Evolutionary conservation across 345 rosid species (phyloP), one percentile per base, ranked within the genome.

Genomic region (Salix arbutifolia): DNA sequence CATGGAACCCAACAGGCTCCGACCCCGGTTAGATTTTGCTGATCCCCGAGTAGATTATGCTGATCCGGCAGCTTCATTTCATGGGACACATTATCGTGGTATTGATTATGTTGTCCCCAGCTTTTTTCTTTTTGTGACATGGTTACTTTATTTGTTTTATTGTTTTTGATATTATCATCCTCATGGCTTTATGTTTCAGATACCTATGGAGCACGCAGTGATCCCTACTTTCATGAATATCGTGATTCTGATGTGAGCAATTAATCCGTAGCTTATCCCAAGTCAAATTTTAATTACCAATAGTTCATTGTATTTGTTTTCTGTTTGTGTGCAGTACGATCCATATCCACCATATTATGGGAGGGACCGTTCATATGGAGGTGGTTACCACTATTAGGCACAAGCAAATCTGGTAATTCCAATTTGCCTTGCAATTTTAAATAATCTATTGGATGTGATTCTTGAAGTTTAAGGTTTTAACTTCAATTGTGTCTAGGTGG

Each of bases 191-290:
- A 28, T 84, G 74, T 71, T 84, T 75, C 77, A 87, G 91, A 84
- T 81, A 35, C 73, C 74, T 84, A 77, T 78, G 88, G 84, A 65
- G 75, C 79, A 72, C 74, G 83, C 35, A 62, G 72, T 72, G 89
- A 79, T 84, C 74, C 65, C 50, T 79, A 88, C 76, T 40, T 85
- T 2, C 83, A 75, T 76, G 91, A 87, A 76, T 83, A 84, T 77
- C 78, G 75, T 80, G 83, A 79, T 80, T 77, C 87, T 78, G 85
- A 89, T 65, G 92, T 88, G 79, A 88, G 92, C 69, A 77, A 38
- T 30, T 70, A 18, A 67, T 33, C 42, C 52, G 60, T 74, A 80
- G 67, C 69, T 46, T 62, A 11, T 81, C 67, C n/a, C 8, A 60
- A 4, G 67, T 67, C 44, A 50, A 76, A 17, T 73, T 33, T 33